Conservation (phyloP, 2,329 filamentous ascomycete species). For the Ophiosphaerella korrae region DNA sequence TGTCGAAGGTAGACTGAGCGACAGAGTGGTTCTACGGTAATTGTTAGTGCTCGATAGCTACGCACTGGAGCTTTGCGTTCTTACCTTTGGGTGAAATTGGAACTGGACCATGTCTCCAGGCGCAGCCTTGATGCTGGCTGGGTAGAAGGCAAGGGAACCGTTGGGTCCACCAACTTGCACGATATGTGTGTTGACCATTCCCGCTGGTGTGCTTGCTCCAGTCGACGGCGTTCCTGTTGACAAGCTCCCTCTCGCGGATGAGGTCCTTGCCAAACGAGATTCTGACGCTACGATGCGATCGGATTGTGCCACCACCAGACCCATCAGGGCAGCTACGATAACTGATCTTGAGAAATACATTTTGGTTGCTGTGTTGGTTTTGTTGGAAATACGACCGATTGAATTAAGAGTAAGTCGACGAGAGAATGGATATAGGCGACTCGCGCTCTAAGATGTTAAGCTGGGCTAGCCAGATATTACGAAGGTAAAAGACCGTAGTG, state of each 20-base stretch:
- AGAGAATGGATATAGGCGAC: slow-evolving; percentile 40
- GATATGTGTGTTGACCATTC: slow-evolving; percentile 56
- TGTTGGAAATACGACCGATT: slow-evolving; percentile 22
- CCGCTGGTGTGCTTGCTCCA: slow-evolving; percentile 9
- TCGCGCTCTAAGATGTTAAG: slow-evolving; percentile 41
- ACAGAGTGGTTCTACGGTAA: slow-evolving; percentile 71
- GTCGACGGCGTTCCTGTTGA: slow-evolving; percentile 11
- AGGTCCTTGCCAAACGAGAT: slow-evolving; percentile 11
- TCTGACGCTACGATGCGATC: slow-evolving; percentile 25
- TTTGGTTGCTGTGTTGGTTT: slow-evolving; percentile 19
- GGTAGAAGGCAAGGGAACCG: slow-evolving; percentile 64
- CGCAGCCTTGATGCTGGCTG: slow-evolving; percentile 67
- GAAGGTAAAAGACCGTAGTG: slow-evolving; percentile 33
- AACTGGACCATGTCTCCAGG: slow-evolving; percentile 63
- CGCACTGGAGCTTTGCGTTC: background rate
- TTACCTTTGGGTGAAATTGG: slow-evolving; percentile 57
- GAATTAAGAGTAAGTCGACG: slow-evolving; percentile 33
- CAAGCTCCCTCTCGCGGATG: slow-evolving; percentile 11
- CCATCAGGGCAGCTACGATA: slow-evolving; percentile 38
- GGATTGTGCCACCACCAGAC: slow-evolving; percentile 34
- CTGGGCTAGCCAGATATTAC: slow-evolving; percentile 49
- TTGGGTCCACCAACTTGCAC: slow-evolving; percentile 66
- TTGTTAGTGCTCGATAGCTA: slow-evolving; percentile 9
- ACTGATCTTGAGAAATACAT: slow-evolving; percentile 45
- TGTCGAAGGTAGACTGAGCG: slow-evolving; percentile 75